phyloP scores from a whole-genome alignment of 1,284 basidiomycete species.

The Tilletiopsis washingtonensis region DNA sequence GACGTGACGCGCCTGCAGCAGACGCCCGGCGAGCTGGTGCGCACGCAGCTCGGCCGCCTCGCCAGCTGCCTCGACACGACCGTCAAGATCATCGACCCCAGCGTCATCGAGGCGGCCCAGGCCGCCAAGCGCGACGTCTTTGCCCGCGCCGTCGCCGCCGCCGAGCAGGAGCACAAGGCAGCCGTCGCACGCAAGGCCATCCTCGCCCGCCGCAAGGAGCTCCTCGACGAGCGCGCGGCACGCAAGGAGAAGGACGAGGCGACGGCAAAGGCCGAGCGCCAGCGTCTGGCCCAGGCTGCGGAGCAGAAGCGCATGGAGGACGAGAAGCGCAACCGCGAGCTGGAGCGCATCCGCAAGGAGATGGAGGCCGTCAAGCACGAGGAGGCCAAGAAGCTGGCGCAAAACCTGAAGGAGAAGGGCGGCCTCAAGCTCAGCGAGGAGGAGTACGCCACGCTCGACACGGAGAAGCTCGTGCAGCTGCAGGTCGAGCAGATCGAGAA shows the following conservation, averaged over 20 bases:
- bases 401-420: slow-evolving; percentile 74
- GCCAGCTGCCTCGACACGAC: slow-evolving; percentile 41
- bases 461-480: slow-evolving; percentile 77
- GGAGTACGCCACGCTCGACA: slow-evolving; percentile 71
- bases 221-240: slow-evolving; percentile 74
- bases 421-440: slow-evolving; percentile 76
- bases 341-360: slow-evolving; percentile 71
- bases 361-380: slow-evolving; percentile 73
- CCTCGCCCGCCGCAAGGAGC: slow-evolving; percentile 76
- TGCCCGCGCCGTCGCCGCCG: slow-evolving; percentile 36
- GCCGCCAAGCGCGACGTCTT: slow-evolving; percentile 33
- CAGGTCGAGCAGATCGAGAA: slow-evolving; percentile 73
- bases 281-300: slow-evolving; percentile 55
- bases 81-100: slow-evolving; percentile 38
- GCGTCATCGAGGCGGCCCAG: slow-evolving; percentile 22
- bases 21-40: slow-evolving; percentile 44
- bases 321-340: slow-evolving; percentile 64
- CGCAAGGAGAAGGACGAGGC: slow-evolving; percentile 87
- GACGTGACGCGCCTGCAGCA: slow-evolving; percentile 39
- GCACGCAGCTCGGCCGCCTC: slow-evolving; percentile 44
- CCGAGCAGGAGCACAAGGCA: slow-evolving; percentile 41
- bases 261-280: slow-evolving; percentile 65
- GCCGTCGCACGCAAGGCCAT: slow-evolving; percentile 51
- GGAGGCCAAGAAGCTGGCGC: slow-evolving; percentile 82
- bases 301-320: slow-evolving; percentile 64